Base-by-base conservation (phyloP, 2,329 filamentous ascomycete species). In the Venturia pyrina region DNA sequence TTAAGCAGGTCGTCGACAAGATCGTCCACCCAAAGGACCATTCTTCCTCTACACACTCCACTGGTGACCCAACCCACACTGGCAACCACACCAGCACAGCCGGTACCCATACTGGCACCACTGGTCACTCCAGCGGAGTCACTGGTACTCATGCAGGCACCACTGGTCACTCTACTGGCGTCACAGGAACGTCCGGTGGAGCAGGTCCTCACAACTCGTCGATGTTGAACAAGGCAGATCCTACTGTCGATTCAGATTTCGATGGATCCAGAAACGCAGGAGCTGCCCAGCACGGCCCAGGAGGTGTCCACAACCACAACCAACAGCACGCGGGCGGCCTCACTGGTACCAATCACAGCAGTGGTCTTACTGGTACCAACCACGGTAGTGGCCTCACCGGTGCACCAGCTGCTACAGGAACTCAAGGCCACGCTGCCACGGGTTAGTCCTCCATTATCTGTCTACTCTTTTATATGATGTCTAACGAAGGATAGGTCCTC, bases 171-270 rank as follows among this genome's bases (percentile, higher is more conserved):
- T 40, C 37, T 13, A 43, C 56, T 60, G 41, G 43, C 5, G 48
- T 44, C 24, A 24, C 56, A 8, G 41, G 43, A 13, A 64, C 60
- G 10, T 44, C 66, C 3, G 46, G 61, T 21, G 72, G 72, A 8
- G 69, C 69, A 17, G 74, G 73, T 28, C 74, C 74, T 24, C 74
- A 76, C 67, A 63, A 70, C 53, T 69, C 68, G 15, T 43, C 41
- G 13, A 13, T 43, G 15, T 13, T 43, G 11, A 43, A 50, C 19
- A 50, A 50, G 46, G 46, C 46, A 24, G 46, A 75, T 57, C 74
- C 74, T 21, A 68, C 73, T 3, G 72, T 75, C 15, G 73, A 74
- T 65, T 71, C 70, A 24, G 68, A 72, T 68, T 68, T 68, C 24
- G 67, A 68, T 46, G 72, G 72, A 10, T 70, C 71, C 37, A 70